Evolutionary conservation across 2,329 filamentous ascomycete genomes (phyloP).

Genomic region (Elsinoe ampelina): DNA sequence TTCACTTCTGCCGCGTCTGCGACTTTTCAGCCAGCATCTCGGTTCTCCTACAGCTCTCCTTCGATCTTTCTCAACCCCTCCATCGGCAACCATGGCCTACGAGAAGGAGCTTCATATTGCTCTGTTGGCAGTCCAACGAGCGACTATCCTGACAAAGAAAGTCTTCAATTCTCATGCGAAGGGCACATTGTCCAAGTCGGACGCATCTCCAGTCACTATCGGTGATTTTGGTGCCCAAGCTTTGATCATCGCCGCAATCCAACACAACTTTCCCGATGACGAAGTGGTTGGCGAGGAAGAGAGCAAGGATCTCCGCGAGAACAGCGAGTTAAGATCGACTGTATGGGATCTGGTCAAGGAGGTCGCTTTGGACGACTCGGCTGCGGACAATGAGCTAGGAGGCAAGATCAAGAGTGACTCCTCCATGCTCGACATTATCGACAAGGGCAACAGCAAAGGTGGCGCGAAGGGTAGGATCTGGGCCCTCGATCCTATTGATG

Average conservation of each 20-base stretch:
- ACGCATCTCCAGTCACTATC: slow-evolving; percentile 93
- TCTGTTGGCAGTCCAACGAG: slow-evolving; percentile 80
- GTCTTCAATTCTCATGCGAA: slow-evolving; percentile 86
- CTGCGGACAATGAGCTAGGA: slow-evolving; percentile 59
- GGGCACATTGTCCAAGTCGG: slow-evolving; percentile 86
- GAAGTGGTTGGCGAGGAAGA: slow-evolving; percentile 95
- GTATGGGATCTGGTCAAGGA: slow-evolving; percentile 78
- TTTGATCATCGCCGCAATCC: slow-evolving; percentile 84
- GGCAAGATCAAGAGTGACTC: slow-evolving; percentile 58
- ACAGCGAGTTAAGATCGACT: slow-evolving; percentile 58
- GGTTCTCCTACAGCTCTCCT: slow-evolving; percentile 11
- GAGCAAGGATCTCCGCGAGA: slow-evolving; percentile 64
- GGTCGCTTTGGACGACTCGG: slow-evolving; percentile 57
- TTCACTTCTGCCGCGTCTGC: slow-evolving; percentile 34
- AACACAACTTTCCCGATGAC: slow-evolving; percentile 80
- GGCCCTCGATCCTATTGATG: slow-evolving; percentile 96
- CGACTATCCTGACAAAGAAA: slow-evolving; percentile 62
- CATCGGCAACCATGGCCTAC: slow-evolving; percentile 47
- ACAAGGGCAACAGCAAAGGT: slow-evolving; percentile 56
- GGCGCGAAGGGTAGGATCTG: slow-evolving; percentile 73
- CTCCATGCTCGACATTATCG: slow-evolving; percentile 51
- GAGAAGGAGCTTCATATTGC: slow-evolving; percentile 71
- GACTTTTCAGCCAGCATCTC: slow-evolving; percentile 29
- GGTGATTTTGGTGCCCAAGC: slow-evolving; percentile 97
- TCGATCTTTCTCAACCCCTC: slow-evolving; percentile 17